Percentiles rank a stretch among this genome's conserved stretches.
Conservation (phyloP, 1,284 basidiomycete genomes). For the Cutaneotrichosporon curvatum region DNA sequence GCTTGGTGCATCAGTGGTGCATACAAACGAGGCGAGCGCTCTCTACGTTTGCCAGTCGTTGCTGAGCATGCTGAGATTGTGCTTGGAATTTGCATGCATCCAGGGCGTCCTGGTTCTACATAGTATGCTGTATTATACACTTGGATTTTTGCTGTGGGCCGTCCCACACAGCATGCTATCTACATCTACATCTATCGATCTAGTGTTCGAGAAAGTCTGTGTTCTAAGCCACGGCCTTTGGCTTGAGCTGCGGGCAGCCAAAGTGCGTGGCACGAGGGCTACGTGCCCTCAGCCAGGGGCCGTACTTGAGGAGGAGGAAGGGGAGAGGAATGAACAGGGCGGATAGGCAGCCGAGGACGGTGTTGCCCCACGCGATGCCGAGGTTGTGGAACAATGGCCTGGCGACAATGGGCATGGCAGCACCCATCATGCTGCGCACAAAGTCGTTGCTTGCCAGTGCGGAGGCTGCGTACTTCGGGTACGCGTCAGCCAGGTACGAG, state of each 20-base stretch:
- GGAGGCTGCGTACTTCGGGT: conserved; percentile 54
- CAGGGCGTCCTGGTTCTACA: too few relatives aligned
- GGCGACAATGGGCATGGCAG: conserved; percentile 41
- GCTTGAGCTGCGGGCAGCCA: background rate
- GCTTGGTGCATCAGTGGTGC: too few relatives aligned
- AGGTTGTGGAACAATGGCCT: conserved; percentile 42
- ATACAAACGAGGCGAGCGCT: too few relatives aligned
- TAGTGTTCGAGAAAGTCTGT: too few relatives aligned
- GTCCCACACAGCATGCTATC: too few relatives aligned
- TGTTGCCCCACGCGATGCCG: conserved; percentile 43
- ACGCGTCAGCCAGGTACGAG: conserved; percentile 59
- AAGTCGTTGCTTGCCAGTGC: conserved; percentile 46
- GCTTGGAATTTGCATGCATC: too few relatives aligned
- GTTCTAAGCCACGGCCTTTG: too few relatives aligned
- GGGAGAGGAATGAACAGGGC: conserved; percentile 31
- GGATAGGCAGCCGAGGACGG: conserved; percentile 36
- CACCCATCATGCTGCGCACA: conserved; percentile 43
- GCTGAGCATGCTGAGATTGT: too few relatives aligned
- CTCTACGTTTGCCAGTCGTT: too few relatives aligned
- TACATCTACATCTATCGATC: too few relatives aligned
- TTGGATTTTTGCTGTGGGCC: too few relatives aligned
- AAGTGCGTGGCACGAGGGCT: conserved; percentile 8
- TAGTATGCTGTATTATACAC: too few relatives aligned
- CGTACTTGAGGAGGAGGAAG: conserved; percentile 45
- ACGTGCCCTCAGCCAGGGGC: conserved; percentile 46